Percentiles rank a stretch among this genome's conserved stretches.
These are phyloP conservation scores for Musa schizocarpa DNA, from an alignment of 176 grass and related monocot species.

Conservation along the genomic window DNA sequence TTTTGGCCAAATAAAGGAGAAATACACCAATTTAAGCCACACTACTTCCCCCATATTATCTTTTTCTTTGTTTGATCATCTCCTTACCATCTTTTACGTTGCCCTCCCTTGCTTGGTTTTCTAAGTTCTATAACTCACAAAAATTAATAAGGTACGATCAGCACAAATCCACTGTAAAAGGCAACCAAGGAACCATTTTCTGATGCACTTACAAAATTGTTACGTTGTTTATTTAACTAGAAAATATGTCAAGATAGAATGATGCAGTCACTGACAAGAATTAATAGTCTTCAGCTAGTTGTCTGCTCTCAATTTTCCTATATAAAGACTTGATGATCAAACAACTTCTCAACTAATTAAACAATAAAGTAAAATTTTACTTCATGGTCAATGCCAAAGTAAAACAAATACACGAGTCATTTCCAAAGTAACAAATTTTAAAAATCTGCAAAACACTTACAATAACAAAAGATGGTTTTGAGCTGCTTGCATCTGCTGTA, in stretches of 20 bases:
- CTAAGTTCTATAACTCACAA: background rate
- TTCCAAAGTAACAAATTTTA: background rate
- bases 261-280: background rate
- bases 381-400: background rate
- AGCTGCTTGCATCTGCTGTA: slow-evolving; percentile 51
- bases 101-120: background rate
- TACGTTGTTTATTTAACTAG: background rate
- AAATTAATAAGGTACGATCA: background rate
- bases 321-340: background rate
- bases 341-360: background rate
- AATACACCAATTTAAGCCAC: too few relatives aligned
- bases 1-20: too few relatives aligned
- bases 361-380: background rate
- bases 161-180: too few relatives aligned
- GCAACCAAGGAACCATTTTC: too few relatives aligned
- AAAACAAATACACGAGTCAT: background rate
- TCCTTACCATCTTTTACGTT: background rate
- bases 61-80: too few relatives aligned
- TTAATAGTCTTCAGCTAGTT: background rate
- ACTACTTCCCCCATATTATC: too few relatives aligned
- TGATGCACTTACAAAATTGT: too few relatives aligned
- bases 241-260: background rate
- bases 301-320: background rate
- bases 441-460: slow-evolving; percentile 29
- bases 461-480: slow-evolving; percentile 67